These are phyloP conservation scores for Papilionanthe hybrid DNA, from an alignment of 116 monocot genomes.

Conservation along the genomic window DNA sequence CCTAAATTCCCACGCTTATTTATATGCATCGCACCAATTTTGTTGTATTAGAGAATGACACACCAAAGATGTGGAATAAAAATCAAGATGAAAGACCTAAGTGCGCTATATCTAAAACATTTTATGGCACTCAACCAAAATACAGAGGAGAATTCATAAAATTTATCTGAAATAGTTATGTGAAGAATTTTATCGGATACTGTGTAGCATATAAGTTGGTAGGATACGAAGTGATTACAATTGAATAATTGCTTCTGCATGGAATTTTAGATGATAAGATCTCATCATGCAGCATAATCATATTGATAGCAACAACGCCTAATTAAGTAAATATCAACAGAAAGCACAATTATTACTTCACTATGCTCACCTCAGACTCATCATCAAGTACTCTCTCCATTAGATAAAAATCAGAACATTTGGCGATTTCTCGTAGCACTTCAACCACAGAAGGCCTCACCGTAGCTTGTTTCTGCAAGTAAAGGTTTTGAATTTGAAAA, in stretches of 20 bases:
- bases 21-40: too few species aligned
- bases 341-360: not conserved
- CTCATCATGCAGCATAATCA: not conserved
- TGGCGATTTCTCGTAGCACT: constrained; percentile 63
- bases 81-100: not conserved
- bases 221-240: not conserved
- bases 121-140: not conserved
- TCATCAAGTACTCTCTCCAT: constrained; percentile 96
- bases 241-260: not conserved
- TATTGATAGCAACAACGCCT: not conserved
- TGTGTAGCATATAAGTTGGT: not conserved
- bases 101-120: not conserved
- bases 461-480: constrained; percentile 79
- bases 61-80: not conserved
- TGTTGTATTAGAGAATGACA: not conserved
- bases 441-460: constrained; percentile 64
- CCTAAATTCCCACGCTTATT: too few species aligned
- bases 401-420: constrained; percentile 77
- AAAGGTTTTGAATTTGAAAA: not conserved
- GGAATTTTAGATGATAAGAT: not conserved
- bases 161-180: not conserved
- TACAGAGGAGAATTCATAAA: not conserved
- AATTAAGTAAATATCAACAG: not conserved
- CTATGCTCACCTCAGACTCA: constrained; percentile 72
- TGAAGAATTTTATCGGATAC: not conserved